Evolutionary conservation across 257 asterid species (phyloP).

Genomic region (Solanum sparsipilum): DNA sequence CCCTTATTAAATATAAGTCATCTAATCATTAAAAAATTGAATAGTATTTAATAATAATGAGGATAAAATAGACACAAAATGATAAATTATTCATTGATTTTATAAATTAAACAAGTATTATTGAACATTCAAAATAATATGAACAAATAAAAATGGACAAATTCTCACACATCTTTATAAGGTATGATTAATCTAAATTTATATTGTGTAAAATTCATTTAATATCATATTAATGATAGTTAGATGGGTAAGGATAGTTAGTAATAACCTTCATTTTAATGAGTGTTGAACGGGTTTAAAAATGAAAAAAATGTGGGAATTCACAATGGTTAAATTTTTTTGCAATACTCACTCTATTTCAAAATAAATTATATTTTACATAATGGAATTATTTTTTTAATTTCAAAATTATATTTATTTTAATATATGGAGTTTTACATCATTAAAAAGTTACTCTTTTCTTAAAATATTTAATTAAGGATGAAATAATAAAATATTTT

Average conservation of each 20-base stretch:
- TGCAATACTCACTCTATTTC: not conserved
- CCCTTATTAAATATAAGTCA: too few relatives aligned
- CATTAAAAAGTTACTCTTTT: not conserved
- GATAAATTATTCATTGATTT: too few relatives aligned
- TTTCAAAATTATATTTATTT: not conserved
- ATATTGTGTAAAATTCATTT: not conserved
- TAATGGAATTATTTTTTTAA: not conserved
- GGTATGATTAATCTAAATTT: too few relatives aligned
- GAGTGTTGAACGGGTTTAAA: not conserved
- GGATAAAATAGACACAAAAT: too few relatives aligned
- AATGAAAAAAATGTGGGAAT: not conserved
- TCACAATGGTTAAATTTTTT: too few relatives aligned
- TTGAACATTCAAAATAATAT: too few relatives aligned
- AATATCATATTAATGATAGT: not conserved
- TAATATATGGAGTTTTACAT: not conserved
- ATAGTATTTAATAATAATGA: too few relatives aligned
- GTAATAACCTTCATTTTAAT: not conserved
- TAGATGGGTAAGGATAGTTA: not conserved
- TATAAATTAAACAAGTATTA: not conserved
- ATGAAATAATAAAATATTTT: not conserved
- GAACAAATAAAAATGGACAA: too few relatives aligned
- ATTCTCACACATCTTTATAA: too few relatives aligned
- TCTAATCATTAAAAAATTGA: too few relatives aligned
- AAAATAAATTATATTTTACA: not conserved
- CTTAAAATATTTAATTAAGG: not conserved